Conservation (phyloP, 352 stramenopile genomes). For the Phytopythium boreale region DNA sequence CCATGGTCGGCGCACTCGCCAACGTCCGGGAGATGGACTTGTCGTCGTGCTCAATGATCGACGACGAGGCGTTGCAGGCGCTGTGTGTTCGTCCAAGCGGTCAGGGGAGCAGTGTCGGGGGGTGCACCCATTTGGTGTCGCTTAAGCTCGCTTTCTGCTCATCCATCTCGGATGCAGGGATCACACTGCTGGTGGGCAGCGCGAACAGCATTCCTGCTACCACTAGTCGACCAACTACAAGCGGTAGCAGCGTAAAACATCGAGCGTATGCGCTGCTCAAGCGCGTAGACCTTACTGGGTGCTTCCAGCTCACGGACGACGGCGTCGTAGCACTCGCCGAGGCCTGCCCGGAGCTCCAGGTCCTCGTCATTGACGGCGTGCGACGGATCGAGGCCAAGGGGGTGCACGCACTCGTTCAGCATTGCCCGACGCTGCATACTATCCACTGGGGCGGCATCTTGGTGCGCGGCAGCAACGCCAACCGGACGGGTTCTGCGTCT, state of each 20-base stretch:
- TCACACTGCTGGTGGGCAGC: constrained; percentile 40
- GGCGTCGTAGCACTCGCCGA: constrained; percentile 33
- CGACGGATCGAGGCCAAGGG: constrained; percentile 34
- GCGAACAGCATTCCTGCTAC: not conserved
- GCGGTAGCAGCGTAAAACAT: too few species aligned
- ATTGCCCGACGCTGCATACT: constrained; percentile 35
- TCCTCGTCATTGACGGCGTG: constrained; percentile 59
- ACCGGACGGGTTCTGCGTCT: not conserved
- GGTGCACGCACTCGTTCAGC: constrained; percentile 22
- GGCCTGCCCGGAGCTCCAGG: constrained; percentile 34
- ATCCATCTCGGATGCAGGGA: constrained; percentile 45
- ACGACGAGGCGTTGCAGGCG: constrained; percentile 49
- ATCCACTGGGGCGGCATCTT: constrained; percentile 60
- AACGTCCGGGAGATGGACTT: constrained; percentile 47
- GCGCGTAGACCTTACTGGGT: constrained; percentile 58
- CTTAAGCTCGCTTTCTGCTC: constrained; percentile 56
- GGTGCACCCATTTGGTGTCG: constrained; percentile 29
- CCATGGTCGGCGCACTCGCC: constrained; percentile 28
- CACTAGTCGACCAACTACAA: not conserved
- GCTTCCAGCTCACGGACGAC: constrained; percentile 57
- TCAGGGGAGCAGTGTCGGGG: not conserved
- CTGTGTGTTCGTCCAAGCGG: constrained; percentile 19
- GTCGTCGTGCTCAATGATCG: constrained; percentile 46
- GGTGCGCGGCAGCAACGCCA: constrained; percentile 25
- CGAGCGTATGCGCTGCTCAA: not conserved